Evolutionary conservation across 1,284 basidiomycete genomes (phyloP).

Genomic region (Austroboletus niveus): DNA sequence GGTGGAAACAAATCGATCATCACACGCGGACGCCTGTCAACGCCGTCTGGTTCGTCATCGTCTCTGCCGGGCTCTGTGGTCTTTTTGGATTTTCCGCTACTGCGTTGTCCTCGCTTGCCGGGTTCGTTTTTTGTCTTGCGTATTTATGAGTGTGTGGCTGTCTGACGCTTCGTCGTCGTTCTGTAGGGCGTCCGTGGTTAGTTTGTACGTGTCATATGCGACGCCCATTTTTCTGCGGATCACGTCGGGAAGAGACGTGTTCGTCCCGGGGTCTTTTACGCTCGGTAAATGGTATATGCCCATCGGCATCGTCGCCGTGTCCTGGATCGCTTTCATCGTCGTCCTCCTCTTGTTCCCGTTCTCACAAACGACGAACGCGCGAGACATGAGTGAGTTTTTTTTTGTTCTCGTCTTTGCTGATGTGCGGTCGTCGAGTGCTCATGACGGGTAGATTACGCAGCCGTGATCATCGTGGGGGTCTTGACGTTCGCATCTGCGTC

Average conservation of each 20-base stretch:
- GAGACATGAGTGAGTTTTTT: constrained; percentile 50
- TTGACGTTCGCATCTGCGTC: constrained; percentile 61
- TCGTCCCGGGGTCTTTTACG: constrained; percentile 58
- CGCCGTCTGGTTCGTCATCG: constrained; percentile 74
- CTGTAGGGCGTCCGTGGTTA: constrained; percentile 64
- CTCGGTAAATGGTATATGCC: constrained; percentile 61
- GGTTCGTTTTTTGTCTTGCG: constrained; percentile 40
- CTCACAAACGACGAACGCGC: constrained; percentile 39
- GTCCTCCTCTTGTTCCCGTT: constrained; percentile 62
- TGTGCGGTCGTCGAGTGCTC: background rate
- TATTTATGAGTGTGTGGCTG: too few species aligned
- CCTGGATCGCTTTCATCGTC: constrained; percentile 65
- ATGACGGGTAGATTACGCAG: constrained; percentile 54
- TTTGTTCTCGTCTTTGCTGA: background rate
- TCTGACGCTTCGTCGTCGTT: background rate
- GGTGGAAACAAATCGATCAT: constrained; percentile 60
- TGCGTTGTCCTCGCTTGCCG: constrained; percentile 63
- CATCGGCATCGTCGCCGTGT: constrained; percentile 56
- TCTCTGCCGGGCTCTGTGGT: constrained; percentile 55
- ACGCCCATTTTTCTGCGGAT: constrained; percentile 69
- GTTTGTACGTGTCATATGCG: constrained; percentile 63
- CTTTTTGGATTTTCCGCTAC: constrained; percentile 64
- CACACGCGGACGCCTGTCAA: constrained; percentile 67
- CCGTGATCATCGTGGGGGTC: constrained; percentile 63
- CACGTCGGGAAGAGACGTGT: constrained; percentile 57